Evolutionary conservation across 2,329 filamentous ascomycete species (phyloP), one percentile per base, ranked within the genome.

Genomic region (Alternaria sp.): DNA sequence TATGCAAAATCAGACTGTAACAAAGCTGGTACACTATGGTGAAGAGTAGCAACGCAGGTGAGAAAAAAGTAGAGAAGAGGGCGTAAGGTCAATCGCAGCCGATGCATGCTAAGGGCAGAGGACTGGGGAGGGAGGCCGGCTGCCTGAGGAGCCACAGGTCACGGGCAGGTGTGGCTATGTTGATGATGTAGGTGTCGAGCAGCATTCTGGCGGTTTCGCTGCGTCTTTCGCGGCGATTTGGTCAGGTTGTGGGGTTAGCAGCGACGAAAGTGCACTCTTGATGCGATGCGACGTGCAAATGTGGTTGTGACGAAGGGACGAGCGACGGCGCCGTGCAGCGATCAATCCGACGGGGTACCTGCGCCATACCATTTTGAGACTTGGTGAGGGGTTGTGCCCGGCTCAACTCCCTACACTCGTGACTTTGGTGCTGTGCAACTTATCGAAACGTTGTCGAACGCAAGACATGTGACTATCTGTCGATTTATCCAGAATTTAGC

Each of bases 111-210:
- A 60, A 30, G 57, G 59, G 51, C 46, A 56, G 65, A 59, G 59
- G 64, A 64, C 56, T 51, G 63, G 47, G 57, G 68, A 62, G 47
- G 57, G 68, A 68, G 66, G 73, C 69, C 70, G 72, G 65, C 68
- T 52, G 72, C 71, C 68, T 72, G 66, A 66, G 67, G 63, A 68
- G 62, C 67, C 65, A 70, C 68, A 62, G 59, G 59, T 65, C 62
- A 69, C 63, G 62, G 61, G 62, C 36, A 57, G 61, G 55, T 68
- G 73, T 74, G 72, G 73, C 74, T 75, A 71, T 72, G 74, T 66
- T 51, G 51, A 69, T 68, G 58, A 66, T 67, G 62, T 55, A 62
- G 64, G 59, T 63, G 55, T 66, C 58, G 68, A 65, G 44, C n/a
- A 40, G 36, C 53, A 66, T 56, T 52, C 52, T 68, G 72, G 72